Conservation (phyloP, 2,329 filamentous ascomycete genomes). For the Cylindrodendrum hubeiense region DNA sequence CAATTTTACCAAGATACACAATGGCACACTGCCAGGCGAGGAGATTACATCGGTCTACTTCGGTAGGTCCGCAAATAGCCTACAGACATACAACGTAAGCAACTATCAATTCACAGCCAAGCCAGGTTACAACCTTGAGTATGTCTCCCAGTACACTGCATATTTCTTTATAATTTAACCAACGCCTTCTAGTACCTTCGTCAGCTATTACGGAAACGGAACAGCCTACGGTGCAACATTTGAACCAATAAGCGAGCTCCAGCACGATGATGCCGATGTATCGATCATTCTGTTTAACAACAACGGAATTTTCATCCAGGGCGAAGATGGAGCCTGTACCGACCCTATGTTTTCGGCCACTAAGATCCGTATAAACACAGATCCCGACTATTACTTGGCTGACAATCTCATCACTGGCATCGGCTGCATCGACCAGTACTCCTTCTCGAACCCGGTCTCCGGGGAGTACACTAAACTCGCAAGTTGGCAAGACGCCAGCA, state of each 20-base stretch:
- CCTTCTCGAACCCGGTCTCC: slow-evolving; percentile 8
- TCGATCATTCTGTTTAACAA: slow-evolving; percentile 24
- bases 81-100: neutral
- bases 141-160: neutral
- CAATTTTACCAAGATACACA: neutral
- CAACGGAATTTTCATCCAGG: slow-evolving; percentile 11
- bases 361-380: neutral
- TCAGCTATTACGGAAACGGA: neutral
- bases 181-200: neutral
- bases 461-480: slow-evolving; percentile 2
- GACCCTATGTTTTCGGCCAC: slow-evolving; percentile 24
- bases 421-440: slow-evolving; percentile 23
- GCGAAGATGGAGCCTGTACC: slow-evolving; percentile 9
- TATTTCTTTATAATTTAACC: neutral
- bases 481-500: neutral
- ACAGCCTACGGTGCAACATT: neutral
- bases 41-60: neutral
- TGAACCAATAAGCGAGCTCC: slow-evolving; percentile 5
- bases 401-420: slow-evolving; percentile 18
- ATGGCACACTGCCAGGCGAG: neutral
- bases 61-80: neutral
- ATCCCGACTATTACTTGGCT: slow-evolving; percentile 15
- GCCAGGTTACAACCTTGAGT: neutral
- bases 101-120: neutral
- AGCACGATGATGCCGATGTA: slow-evolving; percentile 16